phyloP scores from a whole-genome alignment of 2,329 filamentous ascomycete species.

The Reticulascus tulasneorum region DNA sequence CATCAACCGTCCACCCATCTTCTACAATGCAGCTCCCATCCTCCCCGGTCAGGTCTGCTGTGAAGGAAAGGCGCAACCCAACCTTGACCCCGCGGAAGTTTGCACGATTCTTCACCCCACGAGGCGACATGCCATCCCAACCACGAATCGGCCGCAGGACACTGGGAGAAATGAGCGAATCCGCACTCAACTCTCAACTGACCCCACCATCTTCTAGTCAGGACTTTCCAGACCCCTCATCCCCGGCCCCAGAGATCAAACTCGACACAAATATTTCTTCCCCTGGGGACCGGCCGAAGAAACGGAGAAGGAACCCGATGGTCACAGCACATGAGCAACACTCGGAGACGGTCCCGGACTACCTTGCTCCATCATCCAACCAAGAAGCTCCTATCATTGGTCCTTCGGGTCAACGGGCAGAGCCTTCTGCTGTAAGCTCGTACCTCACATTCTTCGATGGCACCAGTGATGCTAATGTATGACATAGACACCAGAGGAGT shows the following conservation, averaged over 20 bases:
- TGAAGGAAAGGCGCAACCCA: constrained; percentile 45
- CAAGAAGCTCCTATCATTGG: too few relatives aligned
- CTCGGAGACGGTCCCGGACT: too few relatives aligned
- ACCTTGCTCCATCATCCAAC: too few relatives aligned
- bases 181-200: constrained; percentile 29
- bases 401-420: too few relatives aligned
- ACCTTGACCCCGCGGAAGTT: constrained; percentile 54
- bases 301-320: constrained; percentile 9
- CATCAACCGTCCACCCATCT: constrained; percentile 17
- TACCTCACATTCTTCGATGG: too few relatives aligned
- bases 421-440: too few relatives aligned
- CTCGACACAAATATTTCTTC: too few relatives aligned
- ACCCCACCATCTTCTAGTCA: constrained; percentile 9
- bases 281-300: constrained; percentile 12
- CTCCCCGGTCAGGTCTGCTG: constrained; percentile 16
- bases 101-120: constrained; percentile 48
- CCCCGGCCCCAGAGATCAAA: constrained; percentile 5
- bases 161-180: constrained; percentile 35
- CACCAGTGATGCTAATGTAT: too few relatives aligned
- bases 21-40: constrained; percentile 15
- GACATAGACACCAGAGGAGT: constrained; percentile 9
- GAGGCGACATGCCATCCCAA: constrained; percentile 33
- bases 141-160: constrained; percentile 35
- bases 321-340: constrained; percentile 5
- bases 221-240: constrained; percentile 2